Base-by-base conservation (phyloP, 345 rosid species). In the Populus davidiana region DNA sequence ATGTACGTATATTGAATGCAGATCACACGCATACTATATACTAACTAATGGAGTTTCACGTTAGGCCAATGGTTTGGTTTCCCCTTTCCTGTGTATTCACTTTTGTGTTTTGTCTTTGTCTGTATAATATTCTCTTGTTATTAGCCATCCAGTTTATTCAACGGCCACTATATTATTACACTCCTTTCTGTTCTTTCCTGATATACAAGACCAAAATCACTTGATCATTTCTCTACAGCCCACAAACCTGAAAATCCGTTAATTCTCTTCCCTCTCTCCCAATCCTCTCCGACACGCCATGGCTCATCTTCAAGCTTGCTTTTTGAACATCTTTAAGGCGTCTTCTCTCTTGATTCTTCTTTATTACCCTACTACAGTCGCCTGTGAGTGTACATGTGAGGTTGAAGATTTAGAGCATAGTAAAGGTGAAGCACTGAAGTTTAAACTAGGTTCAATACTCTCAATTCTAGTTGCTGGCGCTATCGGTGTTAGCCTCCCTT, bases 391-490 rank as follows among this genome's bases (percentile, higher is more conserved):
- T 50, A 52, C 79, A 2, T 84, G 86, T 61, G 80, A 84, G 36
- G 71, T 13, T 7, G 78, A 72, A 0, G 67, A 56, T 13, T 11
- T 5, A 7, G 8, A 16, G 12, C 31, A 74, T 12, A 12, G 71
- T 63, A 79, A 68, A 31, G 64, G 75, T 20, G 82, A 74, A 69
- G 82, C 83, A 25, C 86, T 82, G 1, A 86, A 82, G 49, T 86
- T 72, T 72, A 89, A 88, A 69, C 62, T 88, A 21, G 80, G 72
- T 16, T 91, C 88, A 39, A 77, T 91, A 23, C 88, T 81, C 23
- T 70, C 91, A n/a, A 90, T 92, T 56, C 86, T 92, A 25, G 69
- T 82, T 2, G 87, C 90, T 12, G 89, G 95, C 59, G 83, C 85
- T 16, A 0, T 86, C 20, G 93, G 95, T 2, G 94, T 90, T 27